A percentile compares a stretch with the other conserved stretches of the same genome.
Evolutionary conservation across 192 early-diverging fungal genomes (phyloP).

Genomic region (Entrophospora sp.): DNA sequence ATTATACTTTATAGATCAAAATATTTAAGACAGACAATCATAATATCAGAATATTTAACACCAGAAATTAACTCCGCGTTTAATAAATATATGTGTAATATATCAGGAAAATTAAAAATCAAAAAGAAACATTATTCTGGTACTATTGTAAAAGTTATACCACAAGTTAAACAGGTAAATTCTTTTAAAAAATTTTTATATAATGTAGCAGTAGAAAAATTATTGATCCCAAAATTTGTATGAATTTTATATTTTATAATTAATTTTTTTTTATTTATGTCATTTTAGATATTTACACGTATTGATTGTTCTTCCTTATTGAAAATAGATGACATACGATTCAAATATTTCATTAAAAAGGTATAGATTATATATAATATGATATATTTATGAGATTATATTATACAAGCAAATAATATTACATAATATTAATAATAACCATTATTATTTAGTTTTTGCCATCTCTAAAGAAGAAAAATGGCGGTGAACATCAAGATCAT

Average conservation of each 20-base stretch:
- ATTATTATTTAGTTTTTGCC: conserved; percentile 43
- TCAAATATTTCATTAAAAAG: conserved; percentile 75
- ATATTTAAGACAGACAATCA: conserved; percentile 82
- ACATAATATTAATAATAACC: neutral
- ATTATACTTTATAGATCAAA: conserved; percentile 55
- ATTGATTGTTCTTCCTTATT: conserved; percentile 51
- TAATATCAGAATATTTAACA: conserved; percentile 71
- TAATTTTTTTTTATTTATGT: too few species aligned
- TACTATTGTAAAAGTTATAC: conserved; percentile 67
- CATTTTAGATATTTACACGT: conserved; percentile 60
- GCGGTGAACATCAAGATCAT: conserved; percentile 42
- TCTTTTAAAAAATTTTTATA: neutral
- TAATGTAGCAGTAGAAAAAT: too few species aligned
- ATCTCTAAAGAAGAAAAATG: conserved; percentile 40
- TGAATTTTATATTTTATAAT: too few species aligned
- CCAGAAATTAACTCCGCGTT: conserved; percentile 92
- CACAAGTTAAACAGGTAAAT: conserved; percentile 64
- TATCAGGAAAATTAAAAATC: conserved; percentile 68
- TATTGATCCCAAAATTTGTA: too few species aligned
- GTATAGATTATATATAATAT: conserved; percentile 6
- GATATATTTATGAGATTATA: neutral
- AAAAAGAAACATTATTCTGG: conserved; percentile 56
- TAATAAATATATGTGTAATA: conserved; percentile 53
- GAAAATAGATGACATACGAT: conserved; percentile 69
- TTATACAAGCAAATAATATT: neutral